Evolutionary conservation across 495 filamentous ascomycete species (phyloP), one percentile per base, ranked within the genome.

Genomic region (Aspergillus incahuasiensis): DNA sequence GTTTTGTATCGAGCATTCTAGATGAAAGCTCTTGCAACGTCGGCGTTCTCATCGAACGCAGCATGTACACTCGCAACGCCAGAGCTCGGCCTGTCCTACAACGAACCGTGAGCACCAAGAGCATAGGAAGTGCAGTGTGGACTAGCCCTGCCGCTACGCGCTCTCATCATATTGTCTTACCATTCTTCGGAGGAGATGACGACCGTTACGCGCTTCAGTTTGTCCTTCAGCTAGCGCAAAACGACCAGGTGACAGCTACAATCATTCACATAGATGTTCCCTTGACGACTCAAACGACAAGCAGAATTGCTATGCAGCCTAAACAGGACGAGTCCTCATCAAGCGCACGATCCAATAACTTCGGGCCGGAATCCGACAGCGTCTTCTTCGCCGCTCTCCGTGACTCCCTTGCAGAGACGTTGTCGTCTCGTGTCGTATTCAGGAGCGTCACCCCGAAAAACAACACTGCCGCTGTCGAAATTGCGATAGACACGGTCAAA

Each of bases 141-240:
- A 52, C 58, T 40, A 79, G 52, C 66, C 41, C 70, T 73, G 9
- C 70, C 72, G 28, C 64, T 61, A 41, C 85, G 11, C 87, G 83
- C 50, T 84, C 82, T 25, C 92, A 96, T 64, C 91, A 95, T 59
- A 77, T 98, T 58, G 90, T 95, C 62, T 74, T 96, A 48, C 90
- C 90, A 2, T 97, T 88, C 72, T 84, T 95, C 55, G 94, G 94
- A 41, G 90, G 91, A 5, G 67, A 76, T 2, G 94, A 97, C 68
- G 92, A 96, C 65, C 83, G 82, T n/a, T 80, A 85, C 41, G 90
- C 91, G 0, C 75, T 96, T 1, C 78, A 86, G 5, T 81, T 97
- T 30, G 85, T 94, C 6, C 77, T 97, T 15, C 92, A 95, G 58
- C 74, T 97, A 0, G 86, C 84, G 1, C 81, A 83, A 61, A 91